Base-by-base conservation (phyloP, 768 basidiomycete species). In the Filobasidium wieringae region DNA sequence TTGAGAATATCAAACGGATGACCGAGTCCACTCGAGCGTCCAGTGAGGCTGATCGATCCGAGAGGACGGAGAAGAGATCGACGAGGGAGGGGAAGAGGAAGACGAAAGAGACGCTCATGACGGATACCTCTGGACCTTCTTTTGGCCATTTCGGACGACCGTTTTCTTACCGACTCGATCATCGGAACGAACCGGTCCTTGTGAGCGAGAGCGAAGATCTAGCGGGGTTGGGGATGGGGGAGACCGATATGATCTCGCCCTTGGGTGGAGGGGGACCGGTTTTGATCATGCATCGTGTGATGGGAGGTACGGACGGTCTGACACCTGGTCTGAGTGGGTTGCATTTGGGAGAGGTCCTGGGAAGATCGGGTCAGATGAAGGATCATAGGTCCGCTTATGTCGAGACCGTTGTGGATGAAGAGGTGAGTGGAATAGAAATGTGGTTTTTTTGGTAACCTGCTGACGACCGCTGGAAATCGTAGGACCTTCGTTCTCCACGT, bases 141-240 rank as follows among this genome's bases (percentile, higher is more conserved):
- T 72, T 72, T 39, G 71, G 71, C 3, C 69, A 71, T 14, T 69
- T 67, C 55, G 71, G 65, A 1, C 67, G 69, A 15, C 69, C 69
- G 2, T 72, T 72, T 39, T 70, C 69, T 4, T 68, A 71, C 55
- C 59, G 31, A 31, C 61, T 55, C 55, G 67, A 29, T 53, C n/a
- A n/a, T n/a, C n/a, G n/a, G n/a, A n/a, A n/a, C n/a, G n/a, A n/a
- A n/a, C n/a, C n/a, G n/a, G n/a, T n/a, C n/a, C n/a, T n/a, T n/a
- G n/a, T n/a, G n/a, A n/a, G n/a, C n/a, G n/a, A n/a, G n/a, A n/a
- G n/a, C n/a, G 57, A 22, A 60, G 58, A 47, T 61, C 59, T 26
- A 2, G 63, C 57, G 6, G 58, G 65, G 14, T 19, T 63, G 2
- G 68, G 63, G 0, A 55, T 67, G 29, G 64, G 63, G 12, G 30